Base-by-base conservation (phyloP, 2,329 filamentous ascomycete genomes). In the Colletotrichum sp. region DNA sequence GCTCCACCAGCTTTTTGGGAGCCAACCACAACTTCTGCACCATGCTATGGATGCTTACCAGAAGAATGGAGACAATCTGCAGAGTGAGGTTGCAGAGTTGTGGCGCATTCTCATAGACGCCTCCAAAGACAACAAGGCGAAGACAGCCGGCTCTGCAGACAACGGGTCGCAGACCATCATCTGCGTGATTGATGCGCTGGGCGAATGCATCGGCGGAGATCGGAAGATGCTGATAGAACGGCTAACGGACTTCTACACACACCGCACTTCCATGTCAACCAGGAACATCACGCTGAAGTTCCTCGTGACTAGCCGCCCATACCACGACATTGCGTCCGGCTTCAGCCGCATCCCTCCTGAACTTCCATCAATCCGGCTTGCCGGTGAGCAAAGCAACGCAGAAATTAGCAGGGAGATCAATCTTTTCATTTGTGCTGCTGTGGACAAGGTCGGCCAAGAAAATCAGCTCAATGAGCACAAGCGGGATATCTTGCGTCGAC, bases 1-100 rank as follows among this genome's bases (percentile, higher is more conserved):
- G 16, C 77, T 85, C 0, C 82, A 85, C 76, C 82, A 86, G 64
- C 75, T 85, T 1, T 83, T 84, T 66, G 65, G 33, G 9, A 47
- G 77, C 12, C 73, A 76, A 43, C 77, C 77, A 15, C 6, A 76
- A n/a, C 77, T 84, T 1, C 59, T 84, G 13, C 43, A 18, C 15
- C 72, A 80, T 59, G 71, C 75, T 5, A 33, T 33, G 18, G n/a
- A 9, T 8, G 66, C 74, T 3, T 78, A 66, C 61, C 51, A 77
- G n/a, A 78, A 71, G 6, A 78, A 79, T 57, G 77, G 76, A 12
- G 12, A 75, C 1, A 77, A 66, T 6, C 66, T 81, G 47, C 67
- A 70, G 59, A 64, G 24, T 43, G 67, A 70, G 11, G 59, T 72
- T 29, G 55, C 70, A 58, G 61, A 75, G 21, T 33, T 76, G 8